These are phyloP conservation scores for Xylaria acuta DNA, from an alignment of 495 filamentous ascomycete species.

Conservation along the genomic window DNA sequence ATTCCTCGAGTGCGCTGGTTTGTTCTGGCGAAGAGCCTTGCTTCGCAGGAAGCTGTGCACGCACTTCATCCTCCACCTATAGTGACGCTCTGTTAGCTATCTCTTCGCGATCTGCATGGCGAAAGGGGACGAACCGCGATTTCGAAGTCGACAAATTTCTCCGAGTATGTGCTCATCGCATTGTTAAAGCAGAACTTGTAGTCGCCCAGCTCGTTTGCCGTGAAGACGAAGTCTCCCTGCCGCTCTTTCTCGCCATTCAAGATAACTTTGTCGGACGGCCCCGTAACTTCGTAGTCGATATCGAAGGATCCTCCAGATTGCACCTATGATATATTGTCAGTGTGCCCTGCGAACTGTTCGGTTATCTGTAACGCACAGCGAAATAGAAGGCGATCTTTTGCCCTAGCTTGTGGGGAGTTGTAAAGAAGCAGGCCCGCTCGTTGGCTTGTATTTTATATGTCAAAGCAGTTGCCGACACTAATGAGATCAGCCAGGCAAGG, in stretches of 20 bases:
- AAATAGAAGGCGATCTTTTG: conserved; percentile 98
- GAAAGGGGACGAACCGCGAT: conserved; percentile 73
- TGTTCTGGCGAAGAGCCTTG: conserved; percentile 93
- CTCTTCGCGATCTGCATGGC: not conserved
- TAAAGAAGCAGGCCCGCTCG: conserved; percentile 96
- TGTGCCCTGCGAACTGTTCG: not conserved
- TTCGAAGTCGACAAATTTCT: conserved; percentile 99
- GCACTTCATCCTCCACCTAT: conserved; percentile 93
- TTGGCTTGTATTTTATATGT: conserved; percentile 91
- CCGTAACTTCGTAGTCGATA: conserved; percentile 88
- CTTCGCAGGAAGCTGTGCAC: conserved; percentile 81
- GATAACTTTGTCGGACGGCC: conserved; percentile 81
- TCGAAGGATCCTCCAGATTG: conserved; percentile 97
- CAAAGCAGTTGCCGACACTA: conserved; percentile 82
- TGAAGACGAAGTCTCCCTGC: conserved; percentile 98
- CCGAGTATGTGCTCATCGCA: conserved; percentile 95
- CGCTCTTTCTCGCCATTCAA: conserved; percentile 90
- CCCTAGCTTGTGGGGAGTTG: conserved; percentile 72
- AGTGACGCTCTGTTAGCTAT: conserved; percentile 17
- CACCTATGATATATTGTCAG: conserved; percentile 60
- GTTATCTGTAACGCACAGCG: conserved; percentile 68
- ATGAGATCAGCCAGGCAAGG: conserved; percentile 64
- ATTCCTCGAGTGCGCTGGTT: conserved; percentile 89
- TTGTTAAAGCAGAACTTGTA: conserved; percentile 99
- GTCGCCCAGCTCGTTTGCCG: conserved; percentile 89